phyloP scores from a whole-genome alignment of 2,329 filamentous ascomycete genomes.

The Colletotrichum sp. region DNA sequence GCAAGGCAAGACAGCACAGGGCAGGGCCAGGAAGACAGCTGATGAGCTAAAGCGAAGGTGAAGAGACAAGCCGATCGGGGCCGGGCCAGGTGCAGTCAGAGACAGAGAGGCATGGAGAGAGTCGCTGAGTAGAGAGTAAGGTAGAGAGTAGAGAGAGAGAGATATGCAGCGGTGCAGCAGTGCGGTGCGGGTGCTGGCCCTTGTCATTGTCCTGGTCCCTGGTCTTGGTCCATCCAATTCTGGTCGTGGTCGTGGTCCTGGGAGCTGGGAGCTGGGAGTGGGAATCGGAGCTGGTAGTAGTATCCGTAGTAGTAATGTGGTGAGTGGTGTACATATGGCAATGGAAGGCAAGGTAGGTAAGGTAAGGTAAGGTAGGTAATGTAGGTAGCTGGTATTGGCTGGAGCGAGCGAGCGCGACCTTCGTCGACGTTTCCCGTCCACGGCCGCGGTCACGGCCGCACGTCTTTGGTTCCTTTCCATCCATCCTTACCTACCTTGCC shows the following conservation, averaged over 20 bases:
- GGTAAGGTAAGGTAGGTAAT: background rate
- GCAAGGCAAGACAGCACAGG: background rate
- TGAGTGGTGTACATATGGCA: background rate
- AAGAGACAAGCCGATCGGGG: background rate
- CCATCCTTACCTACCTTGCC: background rate
- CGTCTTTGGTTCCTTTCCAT: background rate
- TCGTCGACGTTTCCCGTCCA: conserved; percentile 19
- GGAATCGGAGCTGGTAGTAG: background rate
- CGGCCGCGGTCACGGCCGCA: background rate
- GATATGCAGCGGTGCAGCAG: background rate
- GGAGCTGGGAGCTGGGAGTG: background rate
- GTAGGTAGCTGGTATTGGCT: background rate
- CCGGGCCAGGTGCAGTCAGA: background rate
- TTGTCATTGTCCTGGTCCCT: background rate
- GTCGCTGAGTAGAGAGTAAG: background rate
- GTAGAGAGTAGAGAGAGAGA: background rate
- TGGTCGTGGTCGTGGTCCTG: background rate
- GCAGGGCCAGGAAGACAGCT: background rate
- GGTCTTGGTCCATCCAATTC: background rate
- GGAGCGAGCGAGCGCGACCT: conserved; percentile 1
- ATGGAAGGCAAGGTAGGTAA: background rate
- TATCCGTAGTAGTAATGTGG: background rate
- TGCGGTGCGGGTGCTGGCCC: background rate
- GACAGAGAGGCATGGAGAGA: background rate
- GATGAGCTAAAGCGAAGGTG: background rate